A percentile compares a stretch with the other conserved stretches of the same genome.
phyloP scores from a whole-genome alignment of 164 flowering plant genomes.

The Dillenia turbinata region DNA sequence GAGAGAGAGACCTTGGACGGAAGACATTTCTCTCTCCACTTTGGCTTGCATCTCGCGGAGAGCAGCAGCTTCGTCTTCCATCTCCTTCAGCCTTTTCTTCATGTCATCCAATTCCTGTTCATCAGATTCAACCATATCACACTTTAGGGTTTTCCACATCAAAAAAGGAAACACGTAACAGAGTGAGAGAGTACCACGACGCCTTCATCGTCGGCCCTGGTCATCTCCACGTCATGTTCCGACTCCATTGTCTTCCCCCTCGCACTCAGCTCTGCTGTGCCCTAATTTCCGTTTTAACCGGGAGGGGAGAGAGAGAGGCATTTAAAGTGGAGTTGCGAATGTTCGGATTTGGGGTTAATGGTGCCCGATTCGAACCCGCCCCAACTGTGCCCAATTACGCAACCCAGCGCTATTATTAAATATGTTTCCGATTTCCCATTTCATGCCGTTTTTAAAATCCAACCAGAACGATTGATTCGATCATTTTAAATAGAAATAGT shows the following conservation, averaged over 20 bases:
- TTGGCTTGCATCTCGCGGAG: conserved; percentile 55
- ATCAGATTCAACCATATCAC: not conserved
- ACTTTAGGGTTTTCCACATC: not conserved
- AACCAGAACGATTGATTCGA: too few species aligned
- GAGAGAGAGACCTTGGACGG: conserved; percentile 26
- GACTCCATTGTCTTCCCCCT: conserved; percentile 8
- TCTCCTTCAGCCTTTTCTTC: conserved; percentile 46
- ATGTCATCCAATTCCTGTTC: conserved; percentile 45
- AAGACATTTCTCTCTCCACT: conserved; percentile 49
- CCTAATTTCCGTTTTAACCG: too few species aligned
- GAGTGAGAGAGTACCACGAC: conserved; percentile 8
- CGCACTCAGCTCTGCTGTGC: not conserved
- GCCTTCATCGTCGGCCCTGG: conserved; percentile 23
- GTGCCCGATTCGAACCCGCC: too few species aligned
- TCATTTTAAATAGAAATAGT: too few species aligned
- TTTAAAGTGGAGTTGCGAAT: too few species aligned
- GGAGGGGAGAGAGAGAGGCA: too few species aligned
- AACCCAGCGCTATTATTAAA: too few species aligned
- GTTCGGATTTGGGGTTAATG: too few species aligned
- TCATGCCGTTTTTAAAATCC: too few species aligned
- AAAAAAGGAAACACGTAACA: not conserved
- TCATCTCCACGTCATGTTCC: conserved; percentile 27
- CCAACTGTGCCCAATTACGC: too few species aligned
- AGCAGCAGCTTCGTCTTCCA: conserved; percentile 59
- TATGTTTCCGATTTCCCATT: too few species aligned